Percentiles rank a stretch among this genome's conserved stretches.
Evolutionary conservation across 306 rosid species (phyloP).

Genomic region (Arachis stenosperma): DNA sequence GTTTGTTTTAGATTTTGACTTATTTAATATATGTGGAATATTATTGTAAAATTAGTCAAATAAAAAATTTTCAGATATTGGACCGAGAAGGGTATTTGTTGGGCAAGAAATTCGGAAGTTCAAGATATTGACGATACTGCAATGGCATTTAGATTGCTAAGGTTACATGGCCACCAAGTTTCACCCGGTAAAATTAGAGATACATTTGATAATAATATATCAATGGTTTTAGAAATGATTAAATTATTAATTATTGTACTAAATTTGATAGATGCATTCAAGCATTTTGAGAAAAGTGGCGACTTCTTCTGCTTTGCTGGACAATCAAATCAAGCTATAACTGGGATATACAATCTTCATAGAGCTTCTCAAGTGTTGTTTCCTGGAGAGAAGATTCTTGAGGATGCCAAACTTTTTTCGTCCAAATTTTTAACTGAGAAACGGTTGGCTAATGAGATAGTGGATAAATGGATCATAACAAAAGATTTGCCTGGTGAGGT

Average conservation of each 20-base stretch:
- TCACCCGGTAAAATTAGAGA: constrained; percentile 53
- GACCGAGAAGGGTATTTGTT: constrained; percentile 78
- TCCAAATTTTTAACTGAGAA: constrained; percentile 57
- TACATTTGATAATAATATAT: too few relatives aligned
- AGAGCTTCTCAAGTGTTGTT: constrained; percentile 67
- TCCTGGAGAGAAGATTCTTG: constrained; percentile 69
- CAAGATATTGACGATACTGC: constrained; percentile 86
- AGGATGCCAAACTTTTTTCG: constrained; percentile 59
- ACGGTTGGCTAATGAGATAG: constrained; percentile 55
- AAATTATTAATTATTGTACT: not conserved
- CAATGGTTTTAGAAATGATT: not conserved
- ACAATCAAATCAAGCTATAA: constrained; percentile 73
- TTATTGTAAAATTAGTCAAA: not conserved
- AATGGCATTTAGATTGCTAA: constrained; percentile 78
- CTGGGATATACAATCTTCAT: constrained; percentile 66
- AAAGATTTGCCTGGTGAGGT: constrained; percentile 91
- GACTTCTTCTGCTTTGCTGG: constrained; percentile 70
- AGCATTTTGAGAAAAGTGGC: constrained; percentile 58
- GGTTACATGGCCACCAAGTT: constrained; percentile 67
- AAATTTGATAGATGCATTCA: constrained; percentile 54
- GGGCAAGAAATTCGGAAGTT: constrained; percentile 82
- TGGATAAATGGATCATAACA: constrained; percentile 83
- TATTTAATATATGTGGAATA: too few relatives aligned
- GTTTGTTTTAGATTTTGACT: not conserved
- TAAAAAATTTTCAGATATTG: constrained; percentile 52